A percentile compares a stretch with the other conserved stretches of the same genome.
Evolutionary conservation across 306 rosid species (phyloP).

Genomic region (Cicer bijugum): DNA sequence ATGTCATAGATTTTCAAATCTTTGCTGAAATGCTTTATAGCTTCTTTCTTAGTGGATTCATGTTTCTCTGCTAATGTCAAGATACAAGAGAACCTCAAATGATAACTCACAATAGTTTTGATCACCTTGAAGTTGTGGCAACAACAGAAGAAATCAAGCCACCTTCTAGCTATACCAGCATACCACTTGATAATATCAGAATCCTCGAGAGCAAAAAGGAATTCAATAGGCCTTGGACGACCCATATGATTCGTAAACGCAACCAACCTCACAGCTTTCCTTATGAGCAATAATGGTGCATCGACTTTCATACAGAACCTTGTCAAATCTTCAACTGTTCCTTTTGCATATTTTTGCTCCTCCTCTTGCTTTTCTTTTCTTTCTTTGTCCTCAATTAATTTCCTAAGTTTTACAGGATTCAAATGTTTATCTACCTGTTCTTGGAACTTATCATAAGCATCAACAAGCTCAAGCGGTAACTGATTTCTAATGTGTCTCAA

Average conservation of each 20-base stretch:
- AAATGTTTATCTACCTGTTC: conserved; percentile 75
- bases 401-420: conserved; percentile 67
- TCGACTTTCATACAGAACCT: conserved; percentile 80
- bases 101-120: conserved; percentile 79
- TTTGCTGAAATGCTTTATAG: conserved; percentile 77
- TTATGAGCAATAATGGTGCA: conserved; percentile 71
- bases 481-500: conserved; percentile 76
- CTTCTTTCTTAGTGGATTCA: conserved; percentile 78
- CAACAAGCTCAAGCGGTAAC: conserved; percentile 72
- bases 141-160: conserved; percentile 87
- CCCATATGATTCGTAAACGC: conserved; percentile 93
- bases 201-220: conserved; percentile 76
- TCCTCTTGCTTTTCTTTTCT: conserved; percentile 66
- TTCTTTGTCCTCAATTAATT: conserved; percentile 66
- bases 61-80: conserved; percentile 90
- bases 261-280: conserved; percentile 73
- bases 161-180: conserved; percentile 83
- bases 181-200: conserved; percentile 84
- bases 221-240: conserved; percentile 75
- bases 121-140: conserved; percentile 85
- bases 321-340: conserved; percentile 80
- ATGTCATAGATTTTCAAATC: conserved; percentile 78
- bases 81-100: conserved; percentile 90
- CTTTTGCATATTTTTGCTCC: conserved; percentile 65
- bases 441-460: conserved; percentile 82